Evolutionary conservation across 2,329 filamentous ascomycete species (phyloP), one percentile per base, ranked within the genome.

Genomic region (Phialocephala sp.): DNA sequence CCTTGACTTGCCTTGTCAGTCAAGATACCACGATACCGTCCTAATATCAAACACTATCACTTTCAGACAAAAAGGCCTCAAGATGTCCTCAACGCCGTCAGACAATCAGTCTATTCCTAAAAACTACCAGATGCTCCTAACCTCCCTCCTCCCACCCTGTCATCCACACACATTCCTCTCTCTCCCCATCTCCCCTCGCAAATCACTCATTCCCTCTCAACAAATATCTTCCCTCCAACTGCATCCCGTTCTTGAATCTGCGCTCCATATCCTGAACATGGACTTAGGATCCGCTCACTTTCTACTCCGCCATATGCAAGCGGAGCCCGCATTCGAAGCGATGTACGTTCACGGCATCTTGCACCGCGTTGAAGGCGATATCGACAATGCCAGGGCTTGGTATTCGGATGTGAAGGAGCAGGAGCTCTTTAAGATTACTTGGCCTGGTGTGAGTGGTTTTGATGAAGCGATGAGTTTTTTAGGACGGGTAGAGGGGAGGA

Each of bases 291-390:
- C 76, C 22, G 83, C 83, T 0, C 83, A 86, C 72, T 85, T 85
- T 72, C 77, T 85, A 1, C 77, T 82, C 27, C 78, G 83, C 1
- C 81, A 85, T 68, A 84, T 84, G 82, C 80, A 84, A 72, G 77
- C 79, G 9, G 72, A 77, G 15, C 83, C 83, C 0, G 80, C 80
- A 0, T 77, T 77, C 47, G 83, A 85, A 66, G 80, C 79, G 18
- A 85, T 85, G 83, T 79, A 81, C 45, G 75, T 84, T 1, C 83
- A 85, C 67, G 79, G 80, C 4, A 80, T 85, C 15, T 71, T 86
- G 66, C 82, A 85, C 64, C 76, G 82, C 1, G 77, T 83, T 32
- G 83, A 85, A 72, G 82, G 83, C 4, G 83, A 85, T 63, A 79
- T 82, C 60, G 74, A 79, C 27, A 84, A 85, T 67, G 78, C 81